Evolutionary conservation across 129 eudicot genomes (phyloP).

Genomic region (Centella asiatica): DNA sequence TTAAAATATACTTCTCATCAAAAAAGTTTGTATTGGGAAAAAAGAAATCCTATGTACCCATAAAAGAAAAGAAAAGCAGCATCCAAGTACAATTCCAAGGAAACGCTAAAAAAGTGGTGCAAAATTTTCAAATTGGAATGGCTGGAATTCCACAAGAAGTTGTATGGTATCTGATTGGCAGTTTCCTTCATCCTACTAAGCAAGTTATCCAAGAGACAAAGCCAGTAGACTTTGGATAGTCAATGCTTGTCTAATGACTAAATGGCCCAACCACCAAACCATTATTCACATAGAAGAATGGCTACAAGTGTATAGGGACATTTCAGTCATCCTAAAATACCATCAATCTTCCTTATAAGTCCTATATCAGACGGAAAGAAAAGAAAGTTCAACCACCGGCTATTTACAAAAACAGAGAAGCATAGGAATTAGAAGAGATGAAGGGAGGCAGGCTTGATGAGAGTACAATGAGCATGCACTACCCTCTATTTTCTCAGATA

Average conservation of each 20-base stretch:
- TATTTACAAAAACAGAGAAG: not conserved
- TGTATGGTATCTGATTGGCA: not conserved
- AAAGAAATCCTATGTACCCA: no score
- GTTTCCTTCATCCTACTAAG: not conserved
- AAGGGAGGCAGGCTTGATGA: no score
- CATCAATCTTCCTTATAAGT: not conserved
- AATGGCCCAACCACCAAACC: conserved; percentile 8
- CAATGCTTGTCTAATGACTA: conserved; percentile 14
- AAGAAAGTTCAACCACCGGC: not conserved
- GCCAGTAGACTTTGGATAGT: not conserved
- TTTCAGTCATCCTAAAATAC: not conserved
- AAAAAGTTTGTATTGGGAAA: no score
- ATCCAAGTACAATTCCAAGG: no score
- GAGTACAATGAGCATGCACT: no score
- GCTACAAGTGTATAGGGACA: not conserved
- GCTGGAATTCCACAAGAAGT: not conserved
- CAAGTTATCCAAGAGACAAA: not conserved
- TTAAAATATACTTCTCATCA: no score
- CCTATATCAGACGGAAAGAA: not conserved
- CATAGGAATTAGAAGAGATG: not conserved
- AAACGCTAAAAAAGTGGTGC: no score
- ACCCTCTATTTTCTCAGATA: no score
- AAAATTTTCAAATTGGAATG: no score
- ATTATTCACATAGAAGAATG: not conserved
- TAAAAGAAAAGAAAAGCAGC: no score